Percentiles rank a stretch among this genome's conserved stretches.
Conservation (phyloP, 2,329 filamentous ascomycete species). For the Fusarium pseudoanthophilum region DNA sequence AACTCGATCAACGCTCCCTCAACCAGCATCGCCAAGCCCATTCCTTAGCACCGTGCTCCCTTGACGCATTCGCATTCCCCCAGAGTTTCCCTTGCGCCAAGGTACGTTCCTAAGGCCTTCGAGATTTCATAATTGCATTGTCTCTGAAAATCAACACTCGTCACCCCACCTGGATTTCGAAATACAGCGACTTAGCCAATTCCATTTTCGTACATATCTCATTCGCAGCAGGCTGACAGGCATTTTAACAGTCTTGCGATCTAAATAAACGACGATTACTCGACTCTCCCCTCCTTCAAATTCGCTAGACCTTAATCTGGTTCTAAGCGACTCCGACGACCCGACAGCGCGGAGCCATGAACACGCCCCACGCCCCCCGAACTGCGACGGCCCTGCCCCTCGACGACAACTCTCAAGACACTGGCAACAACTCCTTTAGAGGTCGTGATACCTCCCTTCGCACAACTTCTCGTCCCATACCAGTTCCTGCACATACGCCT, state of each 20-base stretch:
- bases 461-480: constrained; percentile 35
- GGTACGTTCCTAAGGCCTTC: constrained; percentile 31
- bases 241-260: constrained; percentile 7
- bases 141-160: constrained; percentile 16
- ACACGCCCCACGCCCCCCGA: constrained; percentile 43
- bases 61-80: constrained; percentile 22
- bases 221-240: constrained; percentile 23
- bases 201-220: constrained; percentile 8
- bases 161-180: constrained; percentile 31
- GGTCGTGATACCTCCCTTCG: constrained; percentile 37
- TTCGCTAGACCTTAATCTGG: constrained; percentile 31
- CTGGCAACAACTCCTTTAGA: constrained; percentile 23
- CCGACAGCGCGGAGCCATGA: constrained; percentile 46
- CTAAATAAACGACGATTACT: constrained; percentile 13
- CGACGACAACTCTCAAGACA: constrained; percentile 32
- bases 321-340: constrained; percentile 38
- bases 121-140: background rate
- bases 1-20: constrained; percentile 31
- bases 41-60: constrained; percentile 23
- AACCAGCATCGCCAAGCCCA: constrained; percentile 21
- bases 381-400: constrained; percentile 44
- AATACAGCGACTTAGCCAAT: constrained; percentile 10
- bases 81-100: constrained; percentile 27
- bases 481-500: constrained; percentile 31
- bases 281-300: constrained; percentile 2